A percentile compares a stretch with the other conserved stretches of the same genome.
phyloP scores from a whole-genome alignment of 805 yeast genomes.

The Lipomyces yamadae region DNA sequence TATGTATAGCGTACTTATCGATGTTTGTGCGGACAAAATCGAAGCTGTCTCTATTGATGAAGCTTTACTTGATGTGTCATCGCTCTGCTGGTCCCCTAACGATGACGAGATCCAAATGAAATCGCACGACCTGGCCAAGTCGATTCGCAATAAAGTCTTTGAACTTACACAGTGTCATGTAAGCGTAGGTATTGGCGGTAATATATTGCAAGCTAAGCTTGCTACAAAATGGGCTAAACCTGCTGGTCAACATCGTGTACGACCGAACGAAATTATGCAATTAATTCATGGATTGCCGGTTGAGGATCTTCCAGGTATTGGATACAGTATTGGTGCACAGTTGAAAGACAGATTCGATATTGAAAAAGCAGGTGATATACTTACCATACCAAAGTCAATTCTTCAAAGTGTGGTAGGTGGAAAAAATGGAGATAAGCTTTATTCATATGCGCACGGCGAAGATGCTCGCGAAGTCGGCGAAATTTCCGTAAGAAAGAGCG shows the following conservation, averaged over 20 bases:
- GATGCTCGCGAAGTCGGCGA: slow-evolving; percentile 67
- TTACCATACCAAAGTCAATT: slow-evolving; percentile 44
- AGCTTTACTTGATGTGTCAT: slow-evolving; percentile 72
- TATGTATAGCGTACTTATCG: slow-evolving; percentile 65
- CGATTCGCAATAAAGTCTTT: slow-evolving; percentile 52
- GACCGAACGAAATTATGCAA: slow-evolving; percentile 35
- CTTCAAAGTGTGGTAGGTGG: slow-evolving; percentile 63
- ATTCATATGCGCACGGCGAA: slow-evolving; percentile 64
- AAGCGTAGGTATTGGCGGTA: slow-evolving; percentile 78
- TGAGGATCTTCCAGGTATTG: slow-evolving; percentile 53
- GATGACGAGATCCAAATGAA: slow-evolving; percentile 32
- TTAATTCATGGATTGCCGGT: slow-evolving; percentile 50
- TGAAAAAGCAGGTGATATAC: slow-evolving; percentile 51
- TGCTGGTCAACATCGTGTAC: slow-evolving; percentile 58
- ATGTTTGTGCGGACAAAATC: slow-evolving; percentile 51
- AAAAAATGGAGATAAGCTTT: slow-evolving; percentile 70
- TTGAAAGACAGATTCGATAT: slow-evolving; percentile 48
- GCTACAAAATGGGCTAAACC: slow-evolving; percentile 82
- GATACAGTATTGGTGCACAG: slow-evolving; percentile 51
- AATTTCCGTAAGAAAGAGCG: slow-evolving; percentile 64
- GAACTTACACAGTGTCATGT: slow-evolving; percentile 63
- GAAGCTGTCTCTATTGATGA: slow-evolving; percentile 92
- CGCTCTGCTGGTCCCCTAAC: slow-evolving; percentile 31
- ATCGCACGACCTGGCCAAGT: slow-evolving; percentile 42
- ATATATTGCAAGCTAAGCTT: slow-evolving; percentile 77